Conservation (phyloP, 2,329 filamentous ascomycete species). For the Aspergillus sp. region DNA sequence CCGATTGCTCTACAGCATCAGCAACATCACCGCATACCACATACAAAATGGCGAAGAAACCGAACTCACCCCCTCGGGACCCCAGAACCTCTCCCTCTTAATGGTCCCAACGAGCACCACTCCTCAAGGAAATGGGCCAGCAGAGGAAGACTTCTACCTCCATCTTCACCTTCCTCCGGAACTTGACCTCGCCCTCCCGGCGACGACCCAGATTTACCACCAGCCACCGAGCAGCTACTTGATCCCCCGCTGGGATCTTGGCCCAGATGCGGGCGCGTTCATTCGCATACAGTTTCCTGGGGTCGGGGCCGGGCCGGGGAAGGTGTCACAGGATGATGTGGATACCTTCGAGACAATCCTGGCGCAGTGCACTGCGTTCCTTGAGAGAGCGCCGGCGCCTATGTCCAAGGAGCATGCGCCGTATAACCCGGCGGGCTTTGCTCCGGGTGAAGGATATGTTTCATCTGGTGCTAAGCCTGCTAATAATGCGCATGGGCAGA, state of each 20-base stretch:
- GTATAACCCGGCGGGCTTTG: conserved; percentile 79
- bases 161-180: conserved; percentile 92
- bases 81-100: conserved; percentile 83
- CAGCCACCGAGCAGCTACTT: conserved; percentile 88
- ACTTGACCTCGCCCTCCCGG: conserved; percentile 85
- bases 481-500: conserved; percentile 56
- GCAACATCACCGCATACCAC: conserved; percentile 85
- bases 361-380: conserved; percentile 93
- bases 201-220: conserved; percentile 95
- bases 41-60: conserved; percentile 81
- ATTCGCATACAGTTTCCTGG: conserved; percentile 85
- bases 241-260: conserved; percentile 91
- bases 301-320: conserved; percentile 56
- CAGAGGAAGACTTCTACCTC: conserved; percentile 90
- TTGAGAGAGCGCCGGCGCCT: conserved; percentile 69
- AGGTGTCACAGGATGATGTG: conserved; percentile 78
- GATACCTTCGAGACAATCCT: conserved; percentile 97
- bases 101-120: conserved; percentile 90
- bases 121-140: conserved; percentile 49
- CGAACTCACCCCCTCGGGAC: conserved; percentile 72
- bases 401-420: conserved; percentile 29
- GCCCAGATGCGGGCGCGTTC: conserved; percentile 80
- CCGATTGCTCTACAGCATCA: conserved; percentile 46
- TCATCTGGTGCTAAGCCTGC: conserved; percentile 25
- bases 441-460: conserved; percentile 71